These are phyloP conservation scores for Monilinia vaccinii-corymbosi DNA, from an alignment of 2,329 filamentous ascomycete species.

Conservation along the genomic window DNA sequence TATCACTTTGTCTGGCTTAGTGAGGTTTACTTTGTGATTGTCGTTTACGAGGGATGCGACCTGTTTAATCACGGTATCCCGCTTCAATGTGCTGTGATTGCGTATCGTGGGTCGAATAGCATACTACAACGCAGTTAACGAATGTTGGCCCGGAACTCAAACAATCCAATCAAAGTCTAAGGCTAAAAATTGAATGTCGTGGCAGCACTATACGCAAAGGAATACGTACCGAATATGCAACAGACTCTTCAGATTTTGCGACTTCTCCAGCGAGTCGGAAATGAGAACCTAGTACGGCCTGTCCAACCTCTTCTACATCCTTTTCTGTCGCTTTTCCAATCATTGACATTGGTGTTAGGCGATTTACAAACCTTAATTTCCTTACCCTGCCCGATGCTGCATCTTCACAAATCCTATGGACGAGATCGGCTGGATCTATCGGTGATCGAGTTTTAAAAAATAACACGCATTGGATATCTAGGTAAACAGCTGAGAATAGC, in stretches of 20 bases:
- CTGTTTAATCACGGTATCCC: constrained; percentile 60
- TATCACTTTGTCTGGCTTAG: constrained; percentile 67
- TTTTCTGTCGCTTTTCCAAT: constrained; percentile 59
- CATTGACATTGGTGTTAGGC: constrained; percentile 44
- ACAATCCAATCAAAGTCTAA: background rate
- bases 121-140: constrained; percentile 46
- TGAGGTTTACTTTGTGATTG: constrained; percentile 69
- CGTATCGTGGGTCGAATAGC: constrained; percentile 75
- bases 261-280: constrained; percentile 41
- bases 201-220: constrained; percentile 3
- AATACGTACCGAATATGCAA: constrained; percentile 12
- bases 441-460: constrained; percentile 50
- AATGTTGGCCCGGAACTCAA: background rate
- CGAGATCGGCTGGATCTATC: constrained; percentile 46
- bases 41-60: constrained; percentile 43
- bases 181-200: constrained; percentile 2
- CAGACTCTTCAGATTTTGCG: constrained; percentile 16
- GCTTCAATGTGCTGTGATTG: constrained; percentile 60
- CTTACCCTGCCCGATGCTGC: constrained; percentile 37
- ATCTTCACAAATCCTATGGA: constrained; percentile 46
- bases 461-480: constrained; percentile 52
- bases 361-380: constrained; percentile 50
- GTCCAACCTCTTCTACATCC: constrained; percentile 56
- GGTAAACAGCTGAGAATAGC: constrained; percentile 43
- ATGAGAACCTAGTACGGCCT: constrained; percentile 50